Evolutionary conservation across 1,284 basidiomycete genomes (phyloP), one percentile per base, ranked within the genome.

Genomic region (Ceratobasidium theobromae): DNA sequence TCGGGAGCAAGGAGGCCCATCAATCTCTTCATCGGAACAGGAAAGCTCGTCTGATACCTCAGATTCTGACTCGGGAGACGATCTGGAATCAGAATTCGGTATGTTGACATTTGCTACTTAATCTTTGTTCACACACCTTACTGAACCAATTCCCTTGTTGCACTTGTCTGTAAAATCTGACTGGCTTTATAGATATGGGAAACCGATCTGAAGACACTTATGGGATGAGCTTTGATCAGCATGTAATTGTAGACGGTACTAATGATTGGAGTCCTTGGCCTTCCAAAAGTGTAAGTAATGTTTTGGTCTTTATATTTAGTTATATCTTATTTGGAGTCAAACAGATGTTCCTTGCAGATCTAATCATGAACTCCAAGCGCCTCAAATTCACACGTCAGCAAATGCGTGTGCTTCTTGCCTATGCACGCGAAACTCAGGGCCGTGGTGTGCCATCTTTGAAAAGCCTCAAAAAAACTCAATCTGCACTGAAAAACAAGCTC

Each of bases 261-360:
- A 16, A 16, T 16, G 35, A 38, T 38, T 38, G 35, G 35, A 8
- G 16, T 38, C 35, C 35, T 16, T 38, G 35, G 35, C 6, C 6
- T 6, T 8, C 35, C 35, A 38, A 38, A 16, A 38, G 35, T 38
- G 35, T 38, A 38, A 38, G 35, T 16, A n/a, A 38, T 38, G 16
- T 38, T 16, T 16, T 8, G 8, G 16, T 16, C 6, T 38, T 8
- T 16, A 16, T 38, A 38, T 38, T 16, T 38, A 6, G 16, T 16
- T 16, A 38, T 6, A 38, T 38, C 35, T 8, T 16, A 38, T 6
- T 16, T 38, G 35, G 8, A 38, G 6, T 6, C 16, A 8, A 8
- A 33, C 6, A 58, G 55, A 21, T 16, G 43, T 58, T 8, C 35
- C 55, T 58, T 58, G 55, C 55, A 14, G 55, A 58, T 48, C 12